phyloP scores from a whole-genome alignment of 805 yeast species.

The Pachysolen tannophilus region DNA sequence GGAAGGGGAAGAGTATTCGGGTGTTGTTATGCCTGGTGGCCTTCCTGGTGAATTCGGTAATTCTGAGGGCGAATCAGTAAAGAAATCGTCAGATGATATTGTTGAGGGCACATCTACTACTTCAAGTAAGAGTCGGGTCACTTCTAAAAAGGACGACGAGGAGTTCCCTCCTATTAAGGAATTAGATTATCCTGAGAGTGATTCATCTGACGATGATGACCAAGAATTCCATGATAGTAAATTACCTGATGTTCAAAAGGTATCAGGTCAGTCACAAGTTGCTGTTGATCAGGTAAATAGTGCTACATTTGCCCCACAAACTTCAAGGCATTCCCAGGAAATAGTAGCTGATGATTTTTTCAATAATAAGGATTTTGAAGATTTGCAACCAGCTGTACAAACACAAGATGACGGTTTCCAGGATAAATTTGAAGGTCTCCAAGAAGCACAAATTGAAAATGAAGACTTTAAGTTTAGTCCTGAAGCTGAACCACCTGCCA shows the following conservation, averaged over 20 bases:
- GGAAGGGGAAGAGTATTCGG: background rate
- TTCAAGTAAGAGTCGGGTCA: too few relatives aligned
- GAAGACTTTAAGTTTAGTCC: too few relatives aligned
- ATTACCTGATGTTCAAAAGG: too few relatives aligned
- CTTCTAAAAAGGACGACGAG: too few relatives aligned
- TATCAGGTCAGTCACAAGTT: too few relatives aligned
- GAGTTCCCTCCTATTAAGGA: slow-evolving; percentile 63
- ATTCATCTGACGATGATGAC: slow-evolving; percentile 32
- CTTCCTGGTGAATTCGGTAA: slow-evolving; percentile 6
- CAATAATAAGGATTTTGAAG: slow-evolving; percentile 32
- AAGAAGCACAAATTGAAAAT: too few relatives aligned
- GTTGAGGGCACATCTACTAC: too few relatives aligned
- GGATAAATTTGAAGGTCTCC: slow-evolving; percentile 85
- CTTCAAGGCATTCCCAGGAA: slow-evolving; percentile 8
- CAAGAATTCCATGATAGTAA: slow-evolving; percentile 31
- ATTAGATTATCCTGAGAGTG: slow-evolving; percentile 44
- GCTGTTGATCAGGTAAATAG: slow-evolving; percentile 8
- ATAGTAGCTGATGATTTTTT: slow-evolving; percentile 15
- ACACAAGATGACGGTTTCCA: slow-evolving; percentile 79
- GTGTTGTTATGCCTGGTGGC: background rate
- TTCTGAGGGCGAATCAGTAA: background rate
- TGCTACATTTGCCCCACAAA: slow-evolving; percentile 7
- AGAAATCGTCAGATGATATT: background rate
- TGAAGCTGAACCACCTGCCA: background rate
- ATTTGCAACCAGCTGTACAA: slow-evolving; percentile 32